Base-by-base conservation (phyloP, 768 basidiomycete genomes). In the Rossbeevera mucosa region DNA sequence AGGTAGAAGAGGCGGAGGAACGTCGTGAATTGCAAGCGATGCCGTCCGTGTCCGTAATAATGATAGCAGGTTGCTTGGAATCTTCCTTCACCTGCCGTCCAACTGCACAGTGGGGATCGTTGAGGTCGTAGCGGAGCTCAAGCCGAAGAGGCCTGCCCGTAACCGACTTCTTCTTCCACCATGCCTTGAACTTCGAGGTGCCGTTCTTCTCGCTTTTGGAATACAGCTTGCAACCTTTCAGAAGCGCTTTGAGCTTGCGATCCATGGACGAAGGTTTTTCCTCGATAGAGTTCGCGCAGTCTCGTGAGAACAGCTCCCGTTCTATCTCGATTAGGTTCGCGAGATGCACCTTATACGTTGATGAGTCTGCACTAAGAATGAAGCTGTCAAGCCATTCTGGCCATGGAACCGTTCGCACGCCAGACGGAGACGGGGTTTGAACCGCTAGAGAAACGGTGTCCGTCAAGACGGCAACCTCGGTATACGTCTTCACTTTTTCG, bases 131-230 rank as follows among this genome's bases (percentile, higher is more conserved):
- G 20, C 71, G 70, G 21, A 79, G 63, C 51, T 75, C 71, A 11
- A 76, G 55, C 46, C 63, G 73, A 13, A 63, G 49, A 2, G 69
- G 58, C n/a, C 72, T 73, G 21, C 74, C 72, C 2, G 70, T 63
- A 7, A 69, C 58, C 25, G 85, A 72, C 55, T 84, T 84, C 56
- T 78, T 80, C 68, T 76, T 81, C 60, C 83, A 67, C 86, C 86
- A 87, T 5, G 78, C 74, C 57, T 80, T 84, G 42, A 87, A 63
- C 56, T 74, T 80, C 43, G 77, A 74, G 5, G 78, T 69, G 13
- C 76, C 74, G 14, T 71, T 62, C 18, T 63, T 64, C 47, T 69
- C 68, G 13, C 48, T 44, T 56, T 71, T 69, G 28, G 62, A 41
- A 42, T 67, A 51, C 31, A 74, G 69, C 44, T 72, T 75, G 60